These are phyloP conservation scores for Leonotis leonurus DNA, from an alignment of 257 asterid species.

Conservation along the genomic window DNA sequence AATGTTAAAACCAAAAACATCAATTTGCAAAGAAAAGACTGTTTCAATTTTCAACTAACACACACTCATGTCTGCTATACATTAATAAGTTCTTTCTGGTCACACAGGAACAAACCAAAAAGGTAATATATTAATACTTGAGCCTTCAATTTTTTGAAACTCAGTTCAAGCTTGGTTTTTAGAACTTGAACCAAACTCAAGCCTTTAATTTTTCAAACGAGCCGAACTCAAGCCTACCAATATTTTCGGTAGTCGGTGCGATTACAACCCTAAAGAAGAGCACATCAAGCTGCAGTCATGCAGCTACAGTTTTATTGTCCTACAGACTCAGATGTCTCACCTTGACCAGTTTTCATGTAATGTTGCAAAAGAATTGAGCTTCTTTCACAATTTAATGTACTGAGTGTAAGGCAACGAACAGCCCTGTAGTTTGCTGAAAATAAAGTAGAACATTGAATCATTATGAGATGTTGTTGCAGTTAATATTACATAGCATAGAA, in stretches of 20 bases:
- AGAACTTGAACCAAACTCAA: too few species aligned
- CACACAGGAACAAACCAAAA: neutral
- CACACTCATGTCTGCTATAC: neutral
- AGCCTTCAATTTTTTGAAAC: too few species aligned
- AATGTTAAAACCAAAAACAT: neutral
- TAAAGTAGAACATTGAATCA: neutral
- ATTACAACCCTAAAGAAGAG: neutral
- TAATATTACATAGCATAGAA: constrained; percentile 12
- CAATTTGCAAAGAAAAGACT: neutral
- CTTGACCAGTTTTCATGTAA: constrained; percentile 71
- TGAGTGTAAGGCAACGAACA: constrained; percentile 74
- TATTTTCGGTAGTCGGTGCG: too few species aligned
- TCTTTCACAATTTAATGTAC: constrained; percentile 75
- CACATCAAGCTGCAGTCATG: neutral
- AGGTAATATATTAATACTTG: neutral
- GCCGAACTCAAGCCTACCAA: too few species aligned
- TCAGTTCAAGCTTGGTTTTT: too few species aligned
- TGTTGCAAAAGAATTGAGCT: constrained; percentile 61
- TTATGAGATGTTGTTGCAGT: constrained; percentile 8
- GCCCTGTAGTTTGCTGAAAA: constrained; percentile 88
- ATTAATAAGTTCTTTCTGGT: neutral
- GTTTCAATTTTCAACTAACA: too few species aligned
- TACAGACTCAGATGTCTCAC: constrained; percentile 33
- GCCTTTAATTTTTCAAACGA: too few species aligned
- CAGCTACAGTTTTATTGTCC: neutral